phyloP scores from a whole-genome alignment of 2,329 filamentous ascomycete genomes.

The Lecanoromycetidae sp. region DNA sequence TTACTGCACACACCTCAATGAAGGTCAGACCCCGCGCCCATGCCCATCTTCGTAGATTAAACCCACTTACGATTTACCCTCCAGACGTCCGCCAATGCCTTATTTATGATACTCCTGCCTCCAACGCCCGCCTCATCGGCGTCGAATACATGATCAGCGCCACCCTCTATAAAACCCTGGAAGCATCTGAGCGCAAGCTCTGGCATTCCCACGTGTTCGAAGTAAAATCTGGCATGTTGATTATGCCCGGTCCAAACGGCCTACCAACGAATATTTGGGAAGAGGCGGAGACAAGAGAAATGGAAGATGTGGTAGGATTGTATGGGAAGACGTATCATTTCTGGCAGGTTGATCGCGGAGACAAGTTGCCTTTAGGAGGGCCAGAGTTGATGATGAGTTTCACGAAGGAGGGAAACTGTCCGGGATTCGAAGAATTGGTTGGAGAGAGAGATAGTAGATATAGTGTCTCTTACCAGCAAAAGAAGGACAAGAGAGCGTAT shows the following conservation, averaged over 20 bases:
- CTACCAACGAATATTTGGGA: slow-evolving; percentile 58
- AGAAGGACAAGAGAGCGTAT: slow-evolving; percentile 41
- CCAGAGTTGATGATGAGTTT: slow-evolving; percentile 56
- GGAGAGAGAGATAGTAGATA: slow-evolving; percentile 43
- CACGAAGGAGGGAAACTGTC: slow-evolving; percentile 22
- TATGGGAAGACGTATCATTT: slow-evolving; percentile 81
- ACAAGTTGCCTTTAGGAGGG: slow-evolving; percentile 48
- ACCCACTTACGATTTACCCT: slow-evolving; percentile 11
- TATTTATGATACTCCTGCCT: slow-evolving; percentile 60
- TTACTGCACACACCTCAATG: slow-evolving; percentile 67
- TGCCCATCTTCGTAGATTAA: background rate
- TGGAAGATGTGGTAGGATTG: slow-evolving; percentile 60
- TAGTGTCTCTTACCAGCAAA: slow-evolving; percentile 39
- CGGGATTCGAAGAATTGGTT: slow-evolving; percentile 28
- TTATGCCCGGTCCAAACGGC: slow-evolving; percentile 29
- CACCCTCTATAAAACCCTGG: slow-evolving; percentile 53
- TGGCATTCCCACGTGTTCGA: slow-evolving; percentile 61
- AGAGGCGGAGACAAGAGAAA: slow-evolving; percentile 62
- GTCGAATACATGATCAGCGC: slow-evolving; percentile 80
- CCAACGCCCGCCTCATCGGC: slow-evolving; percentile 62
- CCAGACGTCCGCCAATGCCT: slow-evolving; percentile 71
- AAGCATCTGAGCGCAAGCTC: slow-evolving; percentile 54
- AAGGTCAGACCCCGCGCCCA: slow-evolving; percentile 28
- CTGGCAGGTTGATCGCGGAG: slow-evolving; percentile 71
- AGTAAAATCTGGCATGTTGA: slow-evolving; percentile 33